phyloP scores from a whole-genome alignment of 495 filamentous ascomycete species.

The Talaromyces nanjingensis region DNA sequence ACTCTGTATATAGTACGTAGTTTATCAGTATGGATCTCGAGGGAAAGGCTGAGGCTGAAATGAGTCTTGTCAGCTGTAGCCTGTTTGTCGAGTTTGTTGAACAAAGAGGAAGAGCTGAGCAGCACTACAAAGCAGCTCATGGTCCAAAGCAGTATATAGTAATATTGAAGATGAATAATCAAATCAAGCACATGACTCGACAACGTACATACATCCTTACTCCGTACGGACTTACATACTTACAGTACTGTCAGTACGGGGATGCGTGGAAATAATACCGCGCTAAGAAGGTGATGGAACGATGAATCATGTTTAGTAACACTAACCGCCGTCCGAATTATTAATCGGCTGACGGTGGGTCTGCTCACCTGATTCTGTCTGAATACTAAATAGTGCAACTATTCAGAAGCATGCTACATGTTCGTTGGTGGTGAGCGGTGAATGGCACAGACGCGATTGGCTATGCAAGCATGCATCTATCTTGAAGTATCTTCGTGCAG shows the following conservation, averaged over 20 bases:
- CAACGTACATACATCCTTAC: neutral
- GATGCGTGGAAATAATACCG: neutral
- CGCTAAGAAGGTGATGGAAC: neutral
- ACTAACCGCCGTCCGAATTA: neutral
- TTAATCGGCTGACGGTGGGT: neutral
- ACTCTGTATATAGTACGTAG: too few relatives aligned
- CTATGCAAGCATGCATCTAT: neutral
- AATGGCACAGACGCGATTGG: neutral
- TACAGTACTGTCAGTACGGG: too few relatives aligned
- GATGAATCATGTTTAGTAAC: neutral
- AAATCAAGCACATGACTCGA: neutral
- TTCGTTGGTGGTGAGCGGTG: neutral
- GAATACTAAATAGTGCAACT: too few relatives aligned
- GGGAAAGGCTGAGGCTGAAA: neutral
- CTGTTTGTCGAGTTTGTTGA: neutral
- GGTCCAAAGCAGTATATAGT: neutral
- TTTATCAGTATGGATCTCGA: neutral
- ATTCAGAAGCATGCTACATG: too few relatives aligned
- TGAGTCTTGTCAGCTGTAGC: neutral
- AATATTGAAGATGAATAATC: neutral
- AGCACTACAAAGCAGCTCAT: too few relatives aligned
- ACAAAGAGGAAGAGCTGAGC: too few relatives aligned
- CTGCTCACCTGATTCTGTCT: neutral
- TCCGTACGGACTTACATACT: neutral
- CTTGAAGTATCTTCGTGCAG: neutral